Percentiles rank a stretch among this genome's conserved stretches.
Conservation (phyloP, 1,284 basidiomycete species). For the Xerocomus minutiporus region DNA sequence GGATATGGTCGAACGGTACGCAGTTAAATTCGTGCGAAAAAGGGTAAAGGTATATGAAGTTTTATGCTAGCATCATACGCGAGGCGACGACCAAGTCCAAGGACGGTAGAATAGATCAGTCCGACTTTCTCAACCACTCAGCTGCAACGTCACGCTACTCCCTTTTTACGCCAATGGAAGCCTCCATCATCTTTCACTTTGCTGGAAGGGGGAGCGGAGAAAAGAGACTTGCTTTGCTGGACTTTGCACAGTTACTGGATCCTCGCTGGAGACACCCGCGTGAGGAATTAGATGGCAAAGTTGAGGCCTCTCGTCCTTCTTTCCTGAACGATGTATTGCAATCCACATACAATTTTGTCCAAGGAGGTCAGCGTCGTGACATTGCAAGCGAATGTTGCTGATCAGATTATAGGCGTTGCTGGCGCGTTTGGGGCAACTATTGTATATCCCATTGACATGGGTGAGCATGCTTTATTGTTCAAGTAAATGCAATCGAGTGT, state of each 20-base stretch:
- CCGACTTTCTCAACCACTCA: slow-evolving; percentile 75
- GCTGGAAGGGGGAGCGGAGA: slow-evolving; percentile 70
- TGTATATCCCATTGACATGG: slow-evolving; percentile 92
- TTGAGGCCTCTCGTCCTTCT: slow-evolving; percentile 34
- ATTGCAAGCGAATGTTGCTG: not conserved
- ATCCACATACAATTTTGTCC: slow-evolving; percentile 81
- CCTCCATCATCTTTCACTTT: slow-evolving; percentile 93
- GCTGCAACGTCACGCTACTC: slow-evolving; percentile 80
- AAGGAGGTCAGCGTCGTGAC: slow-evolving; percentile 61
- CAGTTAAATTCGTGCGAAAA: not conserved
- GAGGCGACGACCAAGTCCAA: slow-evolving; percentile 86
- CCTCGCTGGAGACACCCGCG: slow-evolving; percentile 75
- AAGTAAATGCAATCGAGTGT: slow-evolving; percentile 1
- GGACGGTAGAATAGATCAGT: slow-evolving; percentile 86
- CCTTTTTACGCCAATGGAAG: slow-evolving; percentile 94
- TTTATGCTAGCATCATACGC: slow-evolving; percentile 59
- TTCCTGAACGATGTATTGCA: slow-evolving; percentile 50
- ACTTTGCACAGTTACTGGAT: slow-evolving; percentile 88
- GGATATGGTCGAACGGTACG: slow-evolving; percentile 89
- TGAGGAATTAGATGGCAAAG: slow-evolving; percentile 41
- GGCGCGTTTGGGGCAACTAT: slow-evolving; percentile 91
- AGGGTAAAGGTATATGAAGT: not conserved
- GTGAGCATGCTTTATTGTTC: slow-evolving; percentile 42
- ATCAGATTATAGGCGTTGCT: slow-evolving; percentile 58
- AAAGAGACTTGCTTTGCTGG: slow-evolving; percentile 73